Conservation (phyloP, 768 basidiomycete species). For the Suillus paluster region DNA sequence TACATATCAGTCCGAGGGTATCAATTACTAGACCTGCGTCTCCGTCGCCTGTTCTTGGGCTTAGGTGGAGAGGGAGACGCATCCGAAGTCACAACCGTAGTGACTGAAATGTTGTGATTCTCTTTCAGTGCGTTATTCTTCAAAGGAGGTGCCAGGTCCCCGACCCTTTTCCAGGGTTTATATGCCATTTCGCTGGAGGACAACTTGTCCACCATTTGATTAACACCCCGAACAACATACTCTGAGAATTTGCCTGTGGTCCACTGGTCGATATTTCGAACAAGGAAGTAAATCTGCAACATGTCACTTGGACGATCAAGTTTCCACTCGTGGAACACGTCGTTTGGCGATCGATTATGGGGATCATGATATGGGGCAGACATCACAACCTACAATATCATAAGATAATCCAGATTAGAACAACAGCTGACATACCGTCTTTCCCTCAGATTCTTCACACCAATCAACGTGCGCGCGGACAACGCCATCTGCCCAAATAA, state of each 20-base stretch:
- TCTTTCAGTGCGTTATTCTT: slow-evolving; percentile 38
- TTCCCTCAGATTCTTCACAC: slow-evolving; percentile 42
- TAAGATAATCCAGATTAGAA: slow-evolving; percentile 2
- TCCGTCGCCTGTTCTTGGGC: slow-evolving; percentile 32
- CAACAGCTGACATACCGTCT: slow-evolving; percentile 36
- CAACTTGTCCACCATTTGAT: slow-evolving; percentile 40
- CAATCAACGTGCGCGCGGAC: slow-evolving; percentile 63
- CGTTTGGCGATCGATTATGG: slow-evolving; percentile 19
- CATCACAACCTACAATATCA: slow-evolving; percentile 43
- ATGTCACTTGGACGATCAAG: slow-evolving; percentile 50
- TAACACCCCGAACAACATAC: slow-evolving; percentile 44
- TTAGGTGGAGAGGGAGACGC: slow-evolving; percentile 29
- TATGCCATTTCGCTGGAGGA: slow-evolving; percentile 37
- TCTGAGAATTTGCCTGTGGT: slow-evolving; percentile 48
- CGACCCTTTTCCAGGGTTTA: slow-evolving; percentile 54
- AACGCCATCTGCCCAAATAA: slow-evolving; percentile 56
- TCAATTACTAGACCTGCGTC: slow-evolving; percentile 33
- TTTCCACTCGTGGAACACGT: slow-evolving; percentile 53
- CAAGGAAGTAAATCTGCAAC: slow-evolving; percentile 51
- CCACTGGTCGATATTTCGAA: slow-evolving; percentile 59
- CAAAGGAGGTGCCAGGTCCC: slow-evolving; percentile 30
- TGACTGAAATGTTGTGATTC: slow-evolving; percentile 35
- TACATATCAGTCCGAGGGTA: neutral
- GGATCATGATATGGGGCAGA: slow-evolving; percentile 51
- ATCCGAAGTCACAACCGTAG: slow-evolving; percentile 29